Base-by-base conservation (phyloP, 441 rosid genomes). In the Manihot esculenta region DNA sequence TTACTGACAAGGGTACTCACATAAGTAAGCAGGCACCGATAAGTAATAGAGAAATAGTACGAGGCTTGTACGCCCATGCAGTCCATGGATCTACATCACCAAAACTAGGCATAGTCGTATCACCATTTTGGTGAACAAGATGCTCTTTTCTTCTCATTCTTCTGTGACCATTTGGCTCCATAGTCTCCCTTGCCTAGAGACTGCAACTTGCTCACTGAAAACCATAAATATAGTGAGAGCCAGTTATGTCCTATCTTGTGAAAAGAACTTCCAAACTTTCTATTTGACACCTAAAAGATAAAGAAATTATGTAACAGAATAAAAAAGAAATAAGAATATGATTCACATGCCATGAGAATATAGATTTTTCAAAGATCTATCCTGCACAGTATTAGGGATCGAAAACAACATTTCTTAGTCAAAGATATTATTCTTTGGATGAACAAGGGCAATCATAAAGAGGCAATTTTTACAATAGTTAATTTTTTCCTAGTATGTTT, bases 31-130 rank as follows among this genome's bases (percentile, higher is more conserved):
- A 96, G n/a, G 99, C 97, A 73, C 99, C 99, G 72, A 96, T 74
- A 65, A 96, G 88, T 74, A 96, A 85, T 76, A 93, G 76, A 50
- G 98, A 84, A 79, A 96, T 85, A n/a, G 98, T 93, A 60, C 90
- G 97, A 79, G 99, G 99, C 84, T 83, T 86, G 78, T 96, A 96
- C 41, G 99, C 99, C 99, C 99, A 96, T 72, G 99, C 96, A 74
- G 94, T 96, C 99, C 99, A 96, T 60, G 99, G 99, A 85, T 96
- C 98, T 67, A 96, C 97, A 78, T 68, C 87, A 58, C 74, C 86
- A 49, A 73, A 72, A 66, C 71, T 76, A 18, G 76, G 45, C 62
- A 74, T 49, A 60, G 35, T 62, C 47, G 47, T 57, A 76, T 71
- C 83, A 70, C 94, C 97, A 81, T 89, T 90, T 79, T 81, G 81